Base-by-base conservation (phyloP, 495 filamentous ascomycete species). In the Aspergillus carlsbadensis region DNA sequence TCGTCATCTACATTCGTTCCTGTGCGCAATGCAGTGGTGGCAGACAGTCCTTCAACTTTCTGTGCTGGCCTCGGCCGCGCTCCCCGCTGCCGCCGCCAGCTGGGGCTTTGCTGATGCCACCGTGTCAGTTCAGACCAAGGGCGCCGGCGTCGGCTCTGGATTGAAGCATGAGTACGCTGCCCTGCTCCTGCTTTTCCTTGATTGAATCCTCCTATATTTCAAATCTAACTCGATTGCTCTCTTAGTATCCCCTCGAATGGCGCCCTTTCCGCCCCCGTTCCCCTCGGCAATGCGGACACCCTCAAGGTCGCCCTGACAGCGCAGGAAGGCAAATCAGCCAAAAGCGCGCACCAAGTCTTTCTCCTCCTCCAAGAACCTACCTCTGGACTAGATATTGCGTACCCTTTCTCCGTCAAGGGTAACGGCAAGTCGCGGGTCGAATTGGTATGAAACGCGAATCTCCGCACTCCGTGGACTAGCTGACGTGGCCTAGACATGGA, bases 331-430 rank as follows among this genome's bases (percentile, higher is more conserved):
- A 84, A 84, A 66, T 86, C 86, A 58, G 78, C 83, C 10, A 92
- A 89, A 72, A 82, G 88, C 50, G 90, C 94, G 56, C 94, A 98
- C 71, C 94, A 98, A 69, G 91, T 91, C 2, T 96, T 96, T 73
- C 80, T 98, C 15, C 79, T 92, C 6, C 74, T 98, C 36, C 84
- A 84, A 58, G 91, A 97, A 57, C 73, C 81, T 2, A 73, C 79
- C 15, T 87, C 84, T 24, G 88, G 88, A 18, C 76, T 98, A 37
- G 92, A 97, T 69, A 86, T 92, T n/a, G 92, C 92, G 0, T 96
- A 90, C 65, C 85, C 91, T 6, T 81, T 98, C 62, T 85, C 71
- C 6, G 80, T 96, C 26, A 96, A 96, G 72, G 91, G 93, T 0
- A 90, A 77, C 67, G 92, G 92, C 46, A 96, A 95, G 71, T 89